These are phyloP conservation scores for Trichoderma koningiopsis DNA, from an alignment of 2,329 filamentous ascomycete genomes.

Conservation along the genomic window DNA sequence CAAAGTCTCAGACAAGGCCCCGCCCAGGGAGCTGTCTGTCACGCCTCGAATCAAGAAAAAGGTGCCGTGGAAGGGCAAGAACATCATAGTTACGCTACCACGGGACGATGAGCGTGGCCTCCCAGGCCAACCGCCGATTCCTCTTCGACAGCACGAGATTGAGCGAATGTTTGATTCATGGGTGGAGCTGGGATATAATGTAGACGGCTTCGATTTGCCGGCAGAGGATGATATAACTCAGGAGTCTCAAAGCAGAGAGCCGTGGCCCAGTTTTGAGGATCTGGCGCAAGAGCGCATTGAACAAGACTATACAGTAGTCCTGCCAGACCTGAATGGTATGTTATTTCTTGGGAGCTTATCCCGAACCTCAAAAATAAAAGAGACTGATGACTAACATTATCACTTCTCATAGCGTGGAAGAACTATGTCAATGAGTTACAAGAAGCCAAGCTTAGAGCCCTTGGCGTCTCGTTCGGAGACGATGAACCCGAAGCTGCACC, in stretches of 20 bases:
- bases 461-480: constrained; percentile 81
- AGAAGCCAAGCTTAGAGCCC: constrained; percentile 87
- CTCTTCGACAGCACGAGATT: constrained; percentile 59
- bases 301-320: constrained; percentile 60
- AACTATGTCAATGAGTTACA: constrained; percentile 79
- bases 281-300: constrained; percentile 57
- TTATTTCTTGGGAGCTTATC: neutral
- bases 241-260: constrained; percentile 64
- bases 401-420: constrained; percentile 57
- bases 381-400: constrained; percentile 26
- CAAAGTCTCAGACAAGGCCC: constrained; percentile 37
- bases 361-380: neutral
- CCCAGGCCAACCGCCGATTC: constrained; percentile 54
- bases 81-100: constrained; percentile 70
- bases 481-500: constrained; percentile 65
- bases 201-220: constrained; percentile 67
- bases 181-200: constrained; percentile 69
- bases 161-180: constrained; percentile 65
- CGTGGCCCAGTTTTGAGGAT: constrained; percentile 68
- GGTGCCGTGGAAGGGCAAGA: constrained; percentile 74
- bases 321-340: constrained; percentile 69
- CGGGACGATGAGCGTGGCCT: constrained; percentile 66
- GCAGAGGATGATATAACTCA: constrained; percentile 46
- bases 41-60: constrained; percentile 69
- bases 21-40: constrained; percentile 44